Evolutionary conservation across 345 rosid genomes (phyloP).

Genomic region (Citrus sinensis): DNA sequence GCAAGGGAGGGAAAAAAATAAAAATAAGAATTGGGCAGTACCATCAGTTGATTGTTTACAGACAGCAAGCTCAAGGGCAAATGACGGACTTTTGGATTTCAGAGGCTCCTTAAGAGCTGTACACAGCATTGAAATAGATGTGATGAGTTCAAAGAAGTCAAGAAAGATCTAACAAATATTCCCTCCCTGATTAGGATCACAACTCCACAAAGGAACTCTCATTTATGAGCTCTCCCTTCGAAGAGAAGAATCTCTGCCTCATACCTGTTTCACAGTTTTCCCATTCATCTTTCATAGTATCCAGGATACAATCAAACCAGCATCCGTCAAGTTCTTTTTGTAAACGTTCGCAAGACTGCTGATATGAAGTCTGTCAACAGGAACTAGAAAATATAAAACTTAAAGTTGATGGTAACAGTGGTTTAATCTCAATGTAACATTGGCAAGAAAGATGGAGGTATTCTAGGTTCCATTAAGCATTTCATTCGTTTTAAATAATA

Average conservation of each 20-base stretch:
- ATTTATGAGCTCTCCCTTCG: too few species aligned
- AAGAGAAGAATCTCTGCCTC: neutral
- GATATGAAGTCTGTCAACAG: constrained; percentile 54
- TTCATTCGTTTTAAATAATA: neutral
- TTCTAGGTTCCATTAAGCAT: neutral
- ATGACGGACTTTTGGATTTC: constrained; percentile 43
- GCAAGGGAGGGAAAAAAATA: neutral
- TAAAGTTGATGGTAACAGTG: constrained; percentile 23
- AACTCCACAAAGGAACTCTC: neutral
- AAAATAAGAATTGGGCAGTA: constrained; percentile 10
- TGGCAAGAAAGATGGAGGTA: neutral
- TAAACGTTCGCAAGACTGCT: constrained; percentile 35
- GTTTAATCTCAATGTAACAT: neutral
- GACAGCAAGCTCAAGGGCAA: constrained; percentile 42
- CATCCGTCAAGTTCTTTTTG: constrained; percentile 56
- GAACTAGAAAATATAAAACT: constrained; percentile 63
- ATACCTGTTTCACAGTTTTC: constrained; percentile 48
- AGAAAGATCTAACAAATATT: neutral
- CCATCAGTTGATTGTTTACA: constrained; percentile 29
- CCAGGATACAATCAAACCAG: constrained; percentile 57
- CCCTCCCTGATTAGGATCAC: neutral
- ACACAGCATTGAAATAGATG: constrained; percentile 12
- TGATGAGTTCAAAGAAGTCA: neutral
- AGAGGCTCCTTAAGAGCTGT: constrained; percentile 50
- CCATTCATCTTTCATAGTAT: constrained; percentile 43